These are phyloP conservation scores for Pseudogymnoascus pannorum DNA, from an alignment of 2,329 filamentous ascomycete species.

Conservation along the genomic window DNA sequence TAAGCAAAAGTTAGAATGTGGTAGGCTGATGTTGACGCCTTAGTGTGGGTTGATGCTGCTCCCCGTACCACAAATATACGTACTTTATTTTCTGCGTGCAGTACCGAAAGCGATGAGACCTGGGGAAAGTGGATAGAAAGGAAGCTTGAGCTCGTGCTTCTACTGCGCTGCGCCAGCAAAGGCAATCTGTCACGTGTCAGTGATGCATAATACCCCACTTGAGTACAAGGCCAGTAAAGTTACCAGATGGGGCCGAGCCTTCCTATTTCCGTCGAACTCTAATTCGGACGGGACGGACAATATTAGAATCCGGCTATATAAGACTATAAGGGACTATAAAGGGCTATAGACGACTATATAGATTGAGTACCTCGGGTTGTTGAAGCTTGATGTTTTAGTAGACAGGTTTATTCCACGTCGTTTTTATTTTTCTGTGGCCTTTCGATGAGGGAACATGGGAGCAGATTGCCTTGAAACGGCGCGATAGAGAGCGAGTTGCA, in stretches of 20 bases:
- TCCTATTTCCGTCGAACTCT: neutral
- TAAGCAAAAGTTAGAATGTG: neutral
- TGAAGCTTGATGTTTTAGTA: neutral
- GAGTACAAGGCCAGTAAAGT: neutral
- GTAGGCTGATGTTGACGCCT: neutral
- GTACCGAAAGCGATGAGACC: neutral
- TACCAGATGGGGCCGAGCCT: neutral
- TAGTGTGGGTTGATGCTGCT: neutral
- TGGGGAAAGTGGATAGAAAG: neutral
- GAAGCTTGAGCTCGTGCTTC: neutral
- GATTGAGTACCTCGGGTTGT: neutral
- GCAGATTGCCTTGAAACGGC: neutral
- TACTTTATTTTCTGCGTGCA: neutral
- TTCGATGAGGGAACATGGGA: neutral
- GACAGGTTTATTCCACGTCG: neutral
- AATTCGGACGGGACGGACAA: neutral
- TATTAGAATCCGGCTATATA: neutral
- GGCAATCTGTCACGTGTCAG: neutral
- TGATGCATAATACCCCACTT: neutral
- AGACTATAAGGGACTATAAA: neutral
- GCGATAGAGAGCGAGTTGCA: neutral
- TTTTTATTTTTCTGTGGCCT: neutral
- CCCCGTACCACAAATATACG: neutral
- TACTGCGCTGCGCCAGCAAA: neutral
- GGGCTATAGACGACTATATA: neutral